Evolutionary conservation across 768 basidiomycete genomes (phyloP).

Genomic region (Hygrophoropsis aurantiaca): DNA sequence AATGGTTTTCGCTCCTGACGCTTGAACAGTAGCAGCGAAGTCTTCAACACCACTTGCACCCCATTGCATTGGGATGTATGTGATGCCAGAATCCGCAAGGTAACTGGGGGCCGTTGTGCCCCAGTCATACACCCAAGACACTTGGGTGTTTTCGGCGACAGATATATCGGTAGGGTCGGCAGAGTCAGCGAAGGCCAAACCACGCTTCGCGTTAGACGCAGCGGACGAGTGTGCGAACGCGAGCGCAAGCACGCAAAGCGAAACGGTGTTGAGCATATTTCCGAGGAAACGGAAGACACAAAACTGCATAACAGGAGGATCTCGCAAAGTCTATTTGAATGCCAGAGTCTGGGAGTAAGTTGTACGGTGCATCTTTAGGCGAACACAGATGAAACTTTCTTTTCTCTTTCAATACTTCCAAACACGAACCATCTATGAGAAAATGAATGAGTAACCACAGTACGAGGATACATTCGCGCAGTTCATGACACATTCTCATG

Average conservation of each 20-base stretch:
- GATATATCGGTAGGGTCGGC: conserved; percentile 3
- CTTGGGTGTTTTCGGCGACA: conserved; percentile 5
- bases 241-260: neutral
- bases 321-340: conserved; percentile 2
- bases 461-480: too few relatives aligned
- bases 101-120: conserved; percentile 41
- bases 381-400: too few relatives aligned
- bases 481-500: too few relatives aligned
- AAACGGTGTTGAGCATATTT: neutral
- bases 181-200: conserved; percentile 8
- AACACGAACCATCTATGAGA: neutral
- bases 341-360: neutral
- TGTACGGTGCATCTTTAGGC: too few relatives aligned
- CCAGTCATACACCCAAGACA: conserved; percentile 15
- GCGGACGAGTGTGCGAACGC: conserved; percentile 1
- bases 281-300: neutral
- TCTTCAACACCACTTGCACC: conserved; percentile 39
- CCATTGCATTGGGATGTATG: conserved; percentile 57
- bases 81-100: conserved; percentile 38
- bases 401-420: neutral
- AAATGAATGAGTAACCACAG: neutral
- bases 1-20: conserved; percentile 10
- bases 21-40: conserved; percentile 37
- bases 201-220: conserved; percentile 6
- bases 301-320: neutral